phyloP scores from a whole-genome alignment of 257 asterid species.

The Sherardia arvensis region DNA sequence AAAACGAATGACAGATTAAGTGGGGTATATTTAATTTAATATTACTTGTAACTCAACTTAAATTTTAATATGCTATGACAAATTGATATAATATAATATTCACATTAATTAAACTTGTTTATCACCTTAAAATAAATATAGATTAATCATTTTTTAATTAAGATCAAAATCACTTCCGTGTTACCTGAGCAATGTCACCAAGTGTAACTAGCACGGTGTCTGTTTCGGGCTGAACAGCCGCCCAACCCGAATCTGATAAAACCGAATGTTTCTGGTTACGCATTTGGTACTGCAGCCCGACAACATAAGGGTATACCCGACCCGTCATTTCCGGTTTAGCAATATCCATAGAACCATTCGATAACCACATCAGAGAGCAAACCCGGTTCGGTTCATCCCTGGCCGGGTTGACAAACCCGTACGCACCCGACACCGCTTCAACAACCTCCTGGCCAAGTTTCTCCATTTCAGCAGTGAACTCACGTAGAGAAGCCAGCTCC shows the following conservation, averaged over 20 bases:
- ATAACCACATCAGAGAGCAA: conserved; percentile 52
- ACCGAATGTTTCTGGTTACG: conserved; percentile 29
- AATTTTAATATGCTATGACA: too few relatives aligned
- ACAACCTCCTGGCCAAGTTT: conserved; percentile 39
- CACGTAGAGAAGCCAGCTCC: conserved; percentile 29
- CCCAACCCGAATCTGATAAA: conserved; percentile 64
- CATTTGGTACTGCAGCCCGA: conserved; percentile 50
- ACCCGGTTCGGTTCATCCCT: conserved; percentile 19
- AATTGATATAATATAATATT: too few relatives aligned
- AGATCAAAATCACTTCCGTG: not conserved
- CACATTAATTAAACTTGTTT: too few relatives aligned
- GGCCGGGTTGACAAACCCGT: conserved; percentile 46
- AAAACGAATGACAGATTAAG: too few relatives aligned
- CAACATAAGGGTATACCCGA: conserved; percentile 54
- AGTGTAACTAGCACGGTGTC: conserved; percentile 52
- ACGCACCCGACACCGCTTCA: conserved; percentile 36
- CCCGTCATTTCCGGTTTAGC: conserved; percentile 22
- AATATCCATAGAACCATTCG: conserved; percentile 18
- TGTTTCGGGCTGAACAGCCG: conserved; percentile 27
- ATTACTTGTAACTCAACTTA: too few relatives aligned
- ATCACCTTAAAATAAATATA: too few relatives aligned
- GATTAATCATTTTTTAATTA: too few relatives aligned
- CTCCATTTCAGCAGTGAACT: conserved; percentile 45
- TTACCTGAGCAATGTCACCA: conserved; percentile 80
- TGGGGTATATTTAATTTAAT: too few relatives aligned